Conservation (phyloP, 2,329 filamentous ascomycete genomes). For the Myriosclerotinia scirpicola region DNA sequence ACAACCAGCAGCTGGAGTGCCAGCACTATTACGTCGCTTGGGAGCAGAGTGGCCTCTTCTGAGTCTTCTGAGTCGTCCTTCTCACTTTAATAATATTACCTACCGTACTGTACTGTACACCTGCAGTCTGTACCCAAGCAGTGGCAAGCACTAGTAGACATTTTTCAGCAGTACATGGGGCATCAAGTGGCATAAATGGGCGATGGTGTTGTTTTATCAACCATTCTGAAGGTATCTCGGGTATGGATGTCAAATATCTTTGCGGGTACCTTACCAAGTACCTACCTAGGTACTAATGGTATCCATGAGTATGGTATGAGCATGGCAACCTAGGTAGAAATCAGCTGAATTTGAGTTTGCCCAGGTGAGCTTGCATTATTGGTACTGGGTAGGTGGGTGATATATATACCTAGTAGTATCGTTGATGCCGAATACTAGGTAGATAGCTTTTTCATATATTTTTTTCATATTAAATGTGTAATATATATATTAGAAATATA, state of each 20-base stretch:
- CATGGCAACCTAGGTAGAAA: neutral
- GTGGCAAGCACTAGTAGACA: neutral
- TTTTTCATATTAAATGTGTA: conserved; percentile 1
- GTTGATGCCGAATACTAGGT: neutral
- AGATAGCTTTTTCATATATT: neutral
- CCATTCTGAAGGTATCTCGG: no score
- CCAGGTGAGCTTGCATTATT: neutral
- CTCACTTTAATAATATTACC: no score
- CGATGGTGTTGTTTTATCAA: no score
- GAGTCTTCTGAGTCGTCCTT: neutral
- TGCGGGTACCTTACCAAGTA: no score
- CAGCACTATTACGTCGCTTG: neutral
- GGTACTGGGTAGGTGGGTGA: no score
- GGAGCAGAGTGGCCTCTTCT: conserved; percentile 2
- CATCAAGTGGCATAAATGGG: no score
- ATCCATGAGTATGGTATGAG: neutral
- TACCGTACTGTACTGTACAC: no score
- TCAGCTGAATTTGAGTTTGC: conserved; percentile 1
- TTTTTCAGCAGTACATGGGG: conserved; percentile 16
- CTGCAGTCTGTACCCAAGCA: no score
- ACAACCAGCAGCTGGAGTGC: neutral
- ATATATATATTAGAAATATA: neutral
- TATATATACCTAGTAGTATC: neutral
- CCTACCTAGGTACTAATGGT: neutral
- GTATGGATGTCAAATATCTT: no score